Base-by-base conservation (phyloP, 2,329 filamentous ascomycete genomes). In the Escovopsis weberi region DNA sequence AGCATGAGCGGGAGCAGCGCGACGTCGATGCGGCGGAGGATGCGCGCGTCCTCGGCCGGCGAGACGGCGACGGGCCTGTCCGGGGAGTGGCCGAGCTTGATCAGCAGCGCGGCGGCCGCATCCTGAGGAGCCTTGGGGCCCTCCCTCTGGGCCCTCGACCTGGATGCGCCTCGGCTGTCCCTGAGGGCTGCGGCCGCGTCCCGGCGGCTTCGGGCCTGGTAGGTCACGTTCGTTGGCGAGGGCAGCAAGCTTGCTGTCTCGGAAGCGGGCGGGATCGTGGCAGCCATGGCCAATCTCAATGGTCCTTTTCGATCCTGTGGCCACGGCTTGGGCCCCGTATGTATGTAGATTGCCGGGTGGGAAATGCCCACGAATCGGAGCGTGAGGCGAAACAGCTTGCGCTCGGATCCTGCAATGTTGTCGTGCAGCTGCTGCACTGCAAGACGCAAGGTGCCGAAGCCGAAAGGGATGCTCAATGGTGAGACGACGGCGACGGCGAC, bases 1-100 rank as follows among this genome's bases (percentile, higher is more conserved):
- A 80, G 61, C 44, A 81, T 69, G 40, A 68, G 54, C 1, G 62
- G 57, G 7, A 67, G 56, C 23, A 68, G 55, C 8, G 60, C 60
- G 26, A 57, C 43, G 51, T 68, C 65, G 46, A 67, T 67, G 33
- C 55, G 56, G 6, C 61, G 54, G 8, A 64, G 55, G 38, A 63
- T 53, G 32, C 59, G 56, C 4, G 53, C 51, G 37, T 63, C 53
- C 39, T 63, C 59, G 37, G 53, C 55, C 4, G 60, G 51, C 0
- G 59, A 55, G 23, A 64, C 46, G 38, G 47, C 39, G 38, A 63
- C 49, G 38, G 51, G 52, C 44, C 62, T 54, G 36, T 61, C 53
- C 0, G 59, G 58, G 28, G 57, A 58, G 6, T 55, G 55, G 4
- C 59, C 60, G n/a, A 62, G 55, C 38, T 60, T 61, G 37, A 67